A percentile compares a stretch with the other conserved stretches of the same genome.
phyloP scores from a whole-genome alignment of 2,329 filamentous ascomycete genomes.

The Aspergillus neotritici region DNA sequence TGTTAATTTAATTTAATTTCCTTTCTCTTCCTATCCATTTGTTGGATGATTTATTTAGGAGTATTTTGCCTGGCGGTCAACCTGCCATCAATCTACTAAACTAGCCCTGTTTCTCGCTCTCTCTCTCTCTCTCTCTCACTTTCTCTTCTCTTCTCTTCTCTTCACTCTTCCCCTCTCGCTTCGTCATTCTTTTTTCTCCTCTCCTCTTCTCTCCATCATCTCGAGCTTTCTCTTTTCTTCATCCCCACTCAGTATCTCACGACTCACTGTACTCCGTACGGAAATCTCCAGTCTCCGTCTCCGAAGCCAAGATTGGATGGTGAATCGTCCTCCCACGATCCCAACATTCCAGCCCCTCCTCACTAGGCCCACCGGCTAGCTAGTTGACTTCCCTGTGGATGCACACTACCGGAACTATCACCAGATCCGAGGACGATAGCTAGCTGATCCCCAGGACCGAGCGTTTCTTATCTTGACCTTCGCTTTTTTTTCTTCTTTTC shows the following conservation, averaged over 20 bases:
- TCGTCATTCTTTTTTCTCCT: constrained; percentile 5
- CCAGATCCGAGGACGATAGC: constrained; percentile 1
- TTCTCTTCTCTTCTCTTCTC: constrained; percentile 5
- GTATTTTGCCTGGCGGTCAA: constrained; percentile 13
- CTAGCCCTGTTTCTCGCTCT: constrained; percentile 1
- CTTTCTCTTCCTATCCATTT: neutral
- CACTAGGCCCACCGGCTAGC: too few species aligned
- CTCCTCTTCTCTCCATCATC: constrained; percentile 6
- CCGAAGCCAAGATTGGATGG: constrained; percentile 7
- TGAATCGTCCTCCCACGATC: neutral
- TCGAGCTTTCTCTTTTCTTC: constrained; percentile 1
- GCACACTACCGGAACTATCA: too few species aligned
- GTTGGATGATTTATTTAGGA: constrained; percentile 3
- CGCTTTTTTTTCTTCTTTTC: too few species aligned
- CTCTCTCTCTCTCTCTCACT: constrained; percentile 1
- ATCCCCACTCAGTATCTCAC: neutral
- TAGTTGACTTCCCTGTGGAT: too few species aligned
- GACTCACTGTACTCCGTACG: neutral
- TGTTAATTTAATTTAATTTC: neutral
- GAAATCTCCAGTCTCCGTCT: neutral
- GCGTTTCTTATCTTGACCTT: too few species aligned
- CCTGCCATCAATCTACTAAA: neutral
- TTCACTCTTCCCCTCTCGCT: constrained; percentile 7
- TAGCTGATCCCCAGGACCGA: constrained; percentile 3
- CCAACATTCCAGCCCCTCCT: too few species aligned